These are phyloP conservation scores for Naganishia randhawae DNA, from an alignment of 768 basidiomycete genomes.

Conservation along the genomic window DNA sequence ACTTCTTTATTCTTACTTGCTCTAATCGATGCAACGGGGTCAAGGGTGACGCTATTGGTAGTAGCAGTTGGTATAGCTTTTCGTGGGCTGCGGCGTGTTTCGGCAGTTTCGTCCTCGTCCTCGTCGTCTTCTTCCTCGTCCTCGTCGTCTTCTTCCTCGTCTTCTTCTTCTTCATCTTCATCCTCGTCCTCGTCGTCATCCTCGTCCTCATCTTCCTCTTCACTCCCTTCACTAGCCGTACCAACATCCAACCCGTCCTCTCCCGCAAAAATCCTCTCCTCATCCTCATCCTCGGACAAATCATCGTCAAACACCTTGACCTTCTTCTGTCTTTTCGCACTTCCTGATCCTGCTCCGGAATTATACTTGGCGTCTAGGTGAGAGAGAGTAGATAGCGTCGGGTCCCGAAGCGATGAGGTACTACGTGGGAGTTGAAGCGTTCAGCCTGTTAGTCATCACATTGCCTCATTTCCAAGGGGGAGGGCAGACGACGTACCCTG, in stretches of 20 bases:
- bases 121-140: conserved; percentile 6
- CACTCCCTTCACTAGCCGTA: conserved; percentile 34
- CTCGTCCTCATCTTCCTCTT: conserved; percentile 31
- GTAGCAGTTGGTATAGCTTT: background rate
- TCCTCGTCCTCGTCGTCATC: conserved; percentile 35
- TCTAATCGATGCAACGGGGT: conserved; percentile 44
- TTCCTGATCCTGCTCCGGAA: conserved; percentile 52
- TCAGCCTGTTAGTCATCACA: background rate
- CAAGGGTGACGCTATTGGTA: conserved; percentile 27
- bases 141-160: conserved; percentile 24
- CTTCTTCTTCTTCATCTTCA: background rate
- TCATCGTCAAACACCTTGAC: conserved; percentile 53
- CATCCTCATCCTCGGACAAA: conserved; percentile 37
- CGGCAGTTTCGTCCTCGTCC: conserved; percentile 10
- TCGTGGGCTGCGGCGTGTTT: no score
- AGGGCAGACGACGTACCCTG: conserved; percentile 79
- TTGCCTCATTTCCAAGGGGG: no score
- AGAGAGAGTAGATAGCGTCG: conserved; percentile 56
- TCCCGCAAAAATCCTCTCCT: conserved; percentile 36
- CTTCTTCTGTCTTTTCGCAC: conserved; percentile 58
- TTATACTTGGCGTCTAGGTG: conserved; percentile 68
- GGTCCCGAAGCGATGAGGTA: conserved; percentile 65
- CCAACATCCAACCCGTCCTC: conserved; percentile 39
- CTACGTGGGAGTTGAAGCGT: conserved; percentile 50
- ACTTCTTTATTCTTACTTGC: conserved; percentile 46